Conservation (phyloP, 2,329 filamentous ascomycete species). For the Epicoccum sorghinum region DNA sequence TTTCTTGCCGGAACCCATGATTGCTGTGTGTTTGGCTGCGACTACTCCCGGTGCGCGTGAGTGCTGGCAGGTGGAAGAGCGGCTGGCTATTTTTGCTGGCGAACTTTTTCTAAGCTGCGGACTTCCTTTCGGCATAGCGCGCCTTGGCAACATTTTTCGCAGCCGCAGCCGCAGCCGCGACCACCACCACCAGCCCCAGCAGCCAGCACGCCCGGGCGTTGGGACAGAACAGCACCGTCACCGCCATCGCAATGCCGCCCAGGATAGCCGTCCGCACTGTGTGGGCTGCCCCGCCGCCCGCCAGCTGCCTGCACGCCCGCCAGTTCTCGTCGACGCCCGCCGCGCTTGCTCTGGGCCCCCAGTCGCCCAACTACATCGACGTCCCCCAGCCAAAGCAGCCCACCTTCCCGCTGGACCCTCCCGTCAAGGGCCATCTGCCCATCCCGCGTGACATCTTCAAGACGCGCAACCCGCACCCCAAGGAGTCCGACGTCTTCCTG, state of each 20-base stretch:
- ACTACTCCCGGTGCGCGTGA: conserved; percentile 7
- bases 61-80: conserved; percentile 18
- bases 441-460: conserved; percentile 80
- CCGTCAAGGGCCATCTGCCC: conserved; percentile 79
- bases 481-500: conserved; percentile 68
- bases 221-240: conserved; percentile 1
- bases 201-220: conserved; percentile 6
- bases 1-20: conserved; percentile 91
- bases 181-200: neutral
- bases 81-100: conserved; percentile 5
- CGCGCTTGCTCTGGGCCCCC: conserved; percentile 68
- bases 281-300: conserved; percentile 29
- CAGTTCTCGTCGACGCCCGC: conserved; percentile 55
- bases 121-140: conserved; percentile 6
- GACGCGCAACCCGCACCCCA: conserved; percentile 50
- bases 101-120: conserved; percentile 30
- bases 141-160: conserved; percentile 36
- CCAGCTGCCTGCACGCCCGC: conserved; percentile 20
- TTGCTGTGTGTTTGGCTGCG: neutral
- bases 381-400: conserved; percentile 79
- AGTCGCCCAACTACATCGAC: conserved; percentile 87
- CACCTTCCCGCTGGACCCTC: conserved; percentile 55
- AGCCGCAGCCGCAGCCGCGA: conserved; percentile 7
- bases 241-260: conserved; percentile 47
- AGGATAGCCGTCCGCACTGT: conserved; percentile 47